A percentile compares a stretch with the other conserved stretches of the same genome.
phyloP scores from a whole-genome alignment of 73 alveolate species.

The Paramecium pentaurelia region DNA sequence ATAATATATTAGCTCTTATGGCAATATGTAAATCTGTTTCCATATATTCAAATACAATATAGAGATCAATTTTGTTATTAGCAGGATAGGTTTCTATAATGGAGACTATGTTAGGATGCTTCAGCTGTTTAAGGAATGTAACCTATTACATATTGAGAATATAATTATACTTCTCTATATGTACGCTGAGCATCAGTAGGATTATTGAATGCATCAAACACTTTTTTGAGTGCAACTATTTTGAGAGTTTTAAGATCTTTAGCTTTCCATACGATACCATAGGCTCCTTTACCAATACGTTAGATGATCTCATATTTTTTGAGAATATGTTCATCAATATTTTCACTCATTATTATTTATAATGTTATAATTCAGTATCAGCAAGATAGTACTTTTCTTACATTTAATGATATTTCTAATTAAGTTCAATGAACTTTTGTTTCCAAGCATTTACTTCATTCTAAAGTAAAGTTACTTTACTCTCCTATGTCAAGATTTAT shows the following conservation, averaged over 20 bases:
- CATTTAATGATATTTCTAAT: not conserved
- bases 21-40: constrained; percentile 83
- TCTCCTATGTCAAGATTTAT: not conserved
- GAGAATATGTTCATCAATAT: constrained; percentile 74
- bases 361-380: constrained; percentile 41
- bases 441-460: constrained; percentile 36
- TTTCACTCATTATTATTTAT: constrained; percentile 76
- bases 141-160: constrained; percentile 46
- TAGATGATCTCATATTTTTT: constrained; percentile 76
- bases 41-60: constrained; percentile 77
- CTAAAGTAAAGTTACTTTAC: not conserved
- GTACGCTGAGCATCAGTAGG: constrained; percentile 90
- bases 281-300: constrained; percentile 89
- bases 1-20: constrained; percentile 71
- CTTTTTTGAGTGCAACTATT: constrained; percentile 68
- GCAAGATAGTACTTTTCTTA: constrained; percentile 34
- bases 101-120: constrained; percentile 75
- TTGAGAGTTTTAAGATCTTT: constrained; percentile 75
- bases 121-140: constrained; percentile 82
- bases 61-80: constrained; percentile 72
- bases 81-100: constrained; percentile 71
- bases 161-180: constrained; percentile 76
- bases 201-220: constrained; percentile 90
- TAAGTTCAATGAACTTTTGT: not conserved
- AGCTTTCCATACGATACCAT: constrained; percentile 95